Percentiles rank a stretch among this genome's conserved stretches.
These are phyloP conservation scores for Fusarium robinianum DNA, from an alignment of 2,329 filamentous ascomycete species.

Conservation along the genomic window DNA sequence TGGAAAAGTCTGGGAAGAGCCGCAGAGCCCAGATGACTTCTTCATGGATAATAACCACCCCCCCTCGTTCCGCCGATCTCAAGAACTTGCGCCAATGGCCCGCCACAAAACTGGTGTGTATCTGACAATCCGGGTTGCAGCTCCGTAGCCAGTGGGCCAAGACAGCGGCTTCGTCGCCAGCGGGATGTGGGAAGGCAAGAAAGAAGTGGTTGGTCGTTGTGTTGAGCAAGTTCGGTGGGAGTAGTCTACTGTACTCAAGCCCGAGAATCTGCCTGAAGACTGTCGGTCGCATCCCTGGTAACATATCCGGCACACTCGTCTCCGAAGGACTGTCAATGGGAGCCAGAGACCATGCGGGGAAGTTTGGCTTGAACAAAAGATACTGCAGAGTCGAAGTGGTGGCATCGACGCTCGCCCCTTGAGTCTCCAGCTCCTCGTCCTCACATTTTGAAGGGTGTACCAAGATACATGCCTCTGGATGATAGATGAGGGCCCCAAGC, in stretches of 20 bases:
- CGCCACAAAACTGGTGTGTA: slow-evolving; percentile 47
- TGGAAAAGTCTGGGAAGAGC: slow-evolving; percentile 45
- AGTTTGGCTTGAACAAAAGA: slow-evolving; percentile 43
- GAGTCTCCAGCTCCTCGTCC: slow-evolving; percentile 39
- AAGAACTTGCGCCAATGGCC: slow-evolving; percentile 56
- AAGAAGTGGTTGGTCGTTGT: slow-evolving; percentile 46
- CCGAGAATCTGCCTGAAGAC: slow-evolving; percentile 39
- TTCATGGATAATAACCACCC: slow-evolving; percentile 53
- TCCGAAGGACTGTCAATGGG: slow-evolving; percentile 25
- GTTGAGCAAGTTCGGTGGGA: slow-evolving; percentile 24
- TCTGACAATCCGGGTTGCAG: slow-evolving; percentile 46
- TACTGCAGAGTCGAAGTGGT: slow-evolving; percentile 39
- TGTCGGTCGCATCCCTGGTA: slow-evolving; percentile 25
- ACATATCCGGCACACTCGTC: slow-evolving; percentile 6
- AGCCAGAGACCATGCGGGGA: slow-evolving; percentile 33
- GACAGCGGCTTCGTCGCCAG: slow-evolving; percentile 41
- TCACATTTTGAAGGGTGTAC: slow-evolving; percentile 46
- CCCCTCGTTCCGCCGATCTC: slow-evolving; percentile 30
- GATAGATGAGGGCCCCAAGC: slow-evolving; percentile 43
- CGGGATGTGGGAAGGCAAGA: slow-evolving; percentile 52
- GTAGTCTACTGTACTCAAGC: slow-evolving; percentile 41
- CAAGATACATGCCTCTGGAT: slow-evolving; percentile 44
- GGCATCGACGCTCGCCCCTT: neutral
- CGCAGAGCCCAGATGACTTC: slow-evolving; percentile 44
- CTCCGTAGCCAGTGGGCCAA: slow-evolving; percentile 52